Evolutionary conservation across 345 rosid genomes (phyloP), one percentile per base, ranked within the genome.

Genomic region (Mercurialis annua): DNA sequence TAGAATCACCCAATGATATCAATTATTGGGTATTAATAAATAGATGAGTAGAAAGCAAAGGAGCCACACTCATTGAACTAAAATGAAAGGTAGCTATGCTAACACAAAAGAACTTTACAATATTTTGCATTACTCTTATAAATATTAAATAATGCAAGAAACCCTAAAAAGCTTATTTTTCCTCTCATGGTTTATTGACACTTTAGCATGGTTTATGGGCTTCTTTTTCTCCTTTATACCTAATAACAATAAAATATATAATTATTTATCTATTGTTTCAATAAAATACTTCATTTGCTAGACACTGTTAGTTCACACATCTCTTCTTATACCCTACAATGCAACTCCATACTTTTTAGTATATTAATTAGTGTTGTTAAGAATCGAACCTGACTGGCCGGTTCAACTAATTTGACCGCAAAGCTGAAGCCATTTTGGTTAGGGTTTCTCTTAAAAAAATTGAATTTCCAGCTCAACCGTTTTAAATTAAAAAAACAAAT

Each of bases 51-150:
- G 34, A 77, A 83, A 67, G 81, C 69, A 50, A 75, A 62, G n/a
- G n/a, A n/a, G 69, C 66, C 74, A 75, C 80, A 49, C 77, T 62
- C 65, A 59, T 54, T 63, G 68, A 76, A 59, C 74, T 69, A 57
- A 69, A 65, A 15, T 67, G 71, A 84, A 82, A 84, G 40, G 40
- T 34, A 34, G 84, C 71, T 42, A 77, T 3, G 84, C 71, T 42
- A 77, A 67, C 76, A 69, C 53, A 71, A 72, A 75, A 71, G 70
- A 51, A 80, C 80, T 78, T 80, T 79, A 64, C 65, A 55, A 67
- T 72, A 55, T 21, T 70, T 63, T 65, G 51, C 76, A 57, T 58
- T 54, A 59, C 23, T 72, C 59, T 30, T 40, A 18, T 23, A 4
- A 11, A 46, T 18, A 52, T 49, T 73, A 72, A 71, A 59, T 29